Percentiles rank a stretch among this genome's conserved stretches.
These are phyloP conservation scores for Syzygium syzygioides DNA, from an alignment of 441 rosid species.

Conservation along the genomic window DNA sequence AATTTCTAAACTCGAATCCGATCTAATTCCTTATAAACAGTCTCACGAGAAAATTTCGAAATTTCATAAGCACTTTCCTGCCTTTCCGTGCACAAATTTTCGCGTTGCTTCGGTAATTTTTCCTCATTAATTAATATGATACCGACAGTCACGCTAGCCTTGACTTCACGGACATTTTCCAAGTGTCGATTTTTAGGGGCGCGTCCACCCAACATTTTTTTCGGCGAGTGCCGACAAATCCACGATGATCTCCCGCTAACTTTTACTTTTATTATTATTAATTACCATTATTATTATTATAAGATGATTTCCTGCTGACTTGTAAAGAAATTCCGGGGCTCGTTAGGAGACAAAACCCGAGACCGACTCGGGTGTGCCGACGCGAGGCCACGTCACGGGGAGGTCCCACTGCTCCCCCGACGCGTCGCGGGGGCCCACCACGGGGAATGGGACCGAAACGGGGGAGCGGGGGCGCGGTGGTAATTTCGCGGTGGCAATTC, in stretches of 20 bases:
- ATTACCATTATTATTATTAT: background rate
- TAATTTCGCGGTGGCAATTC: background rate
- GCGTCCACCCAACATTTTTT: background rate
- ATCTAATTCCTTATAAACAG: no score
- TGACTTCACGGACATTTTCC: background rate
- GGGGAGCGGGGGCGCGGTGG: background rate
- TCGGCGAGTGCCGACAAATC: background rate
- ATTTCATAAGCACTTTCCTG: no score
- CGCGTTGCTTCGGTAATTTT: no score
- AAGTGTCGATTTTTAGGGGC: background rate
- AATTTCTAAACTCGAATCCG: no score
- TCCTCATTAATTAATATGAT: background rate
- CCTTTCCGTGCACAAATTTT: no score
- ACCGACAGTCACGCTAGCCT: background rate
- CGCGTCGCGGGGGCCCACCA: background rate
- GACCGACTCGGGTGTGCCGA: background rate
- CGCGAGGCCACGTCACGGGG: background rate
- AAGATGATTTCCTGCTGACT: background rate
- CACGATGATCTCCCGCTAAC: background rate
- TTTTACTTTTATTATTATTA: background rate
- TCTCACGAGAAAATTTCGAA: no score
- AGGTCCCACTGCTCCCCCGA: background rate
- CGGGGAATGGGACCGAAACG: background rate
- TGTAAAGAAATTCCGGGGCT: background rate
- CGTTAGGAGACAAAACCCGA: background rate